Base-by-base conservation (phyloP, 768 basidiomycete genomes). In the Rubroboletus satanas region DNA sequence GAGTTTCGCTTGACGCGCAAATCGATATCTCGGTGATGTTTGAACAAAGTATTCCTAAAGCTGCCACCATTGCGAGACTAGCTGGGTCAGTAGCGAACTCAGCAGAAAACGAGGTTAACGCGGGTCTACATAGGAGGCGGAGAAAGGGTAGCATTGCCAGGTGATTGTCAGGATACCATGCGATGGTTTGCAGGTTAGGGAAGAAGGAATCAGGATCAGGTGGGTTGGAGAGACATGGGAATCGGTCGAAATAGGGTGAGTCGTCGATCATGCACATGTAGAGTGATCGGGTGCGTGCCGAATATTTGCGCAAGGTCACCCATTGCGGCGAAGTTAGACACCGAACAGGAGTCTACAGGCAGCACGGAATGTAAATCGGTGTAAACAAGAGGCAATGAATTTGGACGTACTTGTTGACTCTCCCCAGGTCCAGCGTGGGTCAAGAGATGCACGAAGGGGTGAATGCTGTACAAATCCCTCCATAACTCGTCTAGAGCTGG, bases 401-500 rank as follows among this genome's bases (percentile, higher is more conserved):
- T 0, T 10, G 10, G 43, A 56, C 62, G 32, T 59, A 45, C 64
- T 62, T 62, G 48, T 2, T 54, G 31, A 32, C 28, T 54, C 18
- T 61, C 51, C 18, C 7, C 52, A 5, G 42, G n/a, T 23, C 11
- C 33, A 8, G 2, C 14, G 6, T 49, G 44, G 3, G 45, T 17
- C 29, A 67, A 28, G 39, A 67, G 65, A 28, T 51, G 52, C 23
- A 66, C 14, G 23, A 68, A 59, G 8, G 66, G 66, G 32, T 57
- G 42, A 0, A 68, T 45, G 9, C 48, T 66, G 45, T 54, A 69
- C 41, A 68, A 23, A 29, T 61, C 49, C 33, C 49, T 51, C 68
- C 66, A 68, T 2, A 70, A 21, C 36, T 63, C 61, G 41, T 68
- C 66, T 4, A 68, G 49, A 37, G 68, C 66, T 32, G 57, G 59